Evolutionary conservation across 768 basidiomycete genomes (phyloP), one percentile per base, ranked within the genome.

Genomic region (Lyophyllum semitale): DNA sequence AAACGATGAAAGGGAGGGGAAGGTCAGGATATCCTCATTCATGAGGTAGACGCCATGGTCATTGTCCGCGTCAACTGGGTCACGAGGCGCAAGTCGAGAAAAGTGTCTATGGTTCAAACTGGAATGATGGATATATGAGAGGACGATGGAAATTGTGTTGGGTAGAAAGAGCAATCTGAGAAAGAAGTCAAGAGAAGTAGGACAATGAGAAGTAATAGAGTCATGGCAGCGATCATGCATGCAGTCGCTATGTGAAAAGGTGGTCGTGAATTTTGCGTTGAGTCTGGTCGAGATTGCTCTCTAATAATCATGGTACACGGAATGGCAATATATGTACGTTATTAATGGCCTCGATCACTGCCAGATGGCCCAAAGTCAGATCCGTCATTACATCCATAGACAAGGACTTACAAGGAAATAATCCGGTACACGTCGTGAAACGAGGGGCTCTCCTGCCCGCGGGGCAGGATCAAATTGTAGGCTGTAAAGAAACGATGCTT

Each of bases 401-500:
- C 22, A 45, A 37, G 37, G 27, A 78, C 87, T 66, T 67, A 93
- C 91, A 69, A 94, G 82, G 84, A 94, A 94, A 75, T 94, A 94
- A 75, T 94, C 92, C 68, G 92, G 92, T 74, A 93, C 92, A 72
- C 92, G 89, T 74, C 92, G 84, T 68, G 95, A 95, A 60, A 99
- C 97, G 57, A 98, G 87, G 46, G 97, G 97, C 73, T 99, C 97
- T 64, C 97, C 97, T 68, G 96, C 95, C 71, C 97, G 83, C 65
- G 97, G 97, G 63, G 97, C 97, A 68, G 97, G 97, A 76, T 99
- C 97, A 74, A 98, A 99, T 85, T 99, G 97, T 75, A 99, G 84
- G 90, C 95, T 98, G 63, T 15, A 35, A 46, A 41, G 33, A 13
- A 37, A 38, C 5, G 18, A 29, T 17, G 8, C 44, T 54, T 53